Base-by-base conservation (phyloP, 768 basidiomycete species). In the Lactarius sp. region DNA sequence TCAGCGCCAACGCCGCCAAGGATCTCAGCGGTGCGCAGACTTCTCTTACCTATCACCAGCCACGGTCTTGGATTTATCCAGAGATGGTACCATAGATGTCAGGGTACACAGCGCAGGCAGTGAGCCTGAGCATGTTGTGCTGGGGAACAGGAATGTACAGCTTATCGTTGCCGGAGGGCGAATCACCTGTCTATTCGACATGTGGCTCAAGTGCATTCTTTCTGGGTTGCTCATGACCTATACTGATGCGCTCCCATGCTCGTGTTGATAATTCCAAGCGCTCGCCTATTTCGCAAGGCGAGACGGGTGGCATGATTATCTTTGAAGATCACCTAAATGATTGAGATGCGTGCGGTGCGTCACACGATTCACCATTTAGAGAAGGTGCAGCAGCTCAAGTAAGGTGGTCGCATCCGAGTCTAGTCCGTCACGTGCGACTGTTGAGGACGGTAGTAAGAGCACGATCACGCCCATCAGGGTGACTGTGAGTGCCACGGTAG, bases 231-330 rank as follows among this genome's bases (percentile, higher is more conserved):
- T 27, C 27, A 27, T 27, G 27, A 27, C 27, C 1, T 27, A 27
- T 27, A 27, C 27, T 3, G 27, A 27, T 27, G 27, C 27, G 3
- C 2, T 27, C 27, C 27, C 27, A 27, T 27, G 27, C 27, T 27
- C 27, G 3, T 27, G 27, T 27, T 27, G 27, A 27, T 27, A 27
- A 27, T 27, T 27, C 27, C 61, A 91, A 90, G 9, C 90, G 94
- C 22, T 94, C 98, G 73, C 80, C 98, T 9, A 82, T 98, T 57
- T 70, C 82, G 0, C 77, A 83, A 46, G 92, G 91, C 4, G 71
- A 80, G 54, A 88, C 86, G 4, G 96, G 92, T 56, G 96, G 96
- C 10, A 73, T 97, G 57, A 83, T 94, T 51, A 89, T 97, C 64
- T 96, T 94, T 73, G 87, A 96, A 70, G 96, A 98, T 74, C 82